Base-by-base conservation (phyloP, 345 rosid genomes). In the Noccaea bulbosa region DNA sequence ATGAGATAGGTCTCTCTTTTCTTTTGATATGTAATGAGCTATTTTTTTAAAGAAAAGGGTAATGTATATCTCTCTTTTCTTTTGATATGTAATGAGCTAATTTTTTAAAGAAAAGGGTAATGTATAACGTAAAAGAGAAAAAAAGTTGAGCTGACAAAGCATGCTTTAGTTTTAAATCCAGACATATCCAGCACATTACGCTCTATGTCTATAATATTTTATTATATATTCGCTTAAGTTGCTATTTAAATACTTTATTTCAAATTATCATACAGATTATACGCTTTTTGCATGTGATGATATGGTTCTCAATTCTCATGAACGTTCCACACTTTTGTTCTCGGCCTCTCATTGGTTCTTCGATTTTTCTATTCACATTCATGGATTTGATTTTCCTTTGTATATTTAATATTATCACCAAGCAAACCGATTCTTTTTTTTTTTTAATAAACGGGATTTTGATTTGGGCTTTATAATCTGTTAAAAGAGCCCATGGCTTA, bases 221-320 rank as follows among this genome's bases (percentile, higher is more conserved):
- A 15, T 5, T 48, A 5, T 17, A 9, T 20, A 37, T 6, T 20
- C 10, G 7, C 39, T 15, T 27, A 32, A 56, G 10, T 11, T 55
- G 1, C 7, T 50, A 40, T 11, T 16, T 5, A 52, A 17, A 6
- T 41, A 40, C 14, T 20, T 71, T 54, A 35, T 63, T 72, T 65
- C 12, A 57, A 65, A 64, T 57, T 8, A 65, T 48, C 14, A 16
- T 7, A 11, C 38, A 47, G 27, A 65, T 58, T 49, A 56, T 48
- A 73, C 70, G 58, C 76, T 55, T 72, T 72, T 54, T 64, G 76
- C 67, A 60, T 60, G 74, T 70, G 74, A 69, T 56, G 38, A 69
- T 67, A 43, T 54, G 43, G 53, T 57, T 58, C 38, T 37, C 32
- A 47, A 44, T 57, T 58, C 38, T 37, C 32, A 47, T 5, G 57